phyloP scores from a whole-genome alignment of 2,329 filamentous ascomycete genomes.

The Cyphellophora attinorum region DNA sequence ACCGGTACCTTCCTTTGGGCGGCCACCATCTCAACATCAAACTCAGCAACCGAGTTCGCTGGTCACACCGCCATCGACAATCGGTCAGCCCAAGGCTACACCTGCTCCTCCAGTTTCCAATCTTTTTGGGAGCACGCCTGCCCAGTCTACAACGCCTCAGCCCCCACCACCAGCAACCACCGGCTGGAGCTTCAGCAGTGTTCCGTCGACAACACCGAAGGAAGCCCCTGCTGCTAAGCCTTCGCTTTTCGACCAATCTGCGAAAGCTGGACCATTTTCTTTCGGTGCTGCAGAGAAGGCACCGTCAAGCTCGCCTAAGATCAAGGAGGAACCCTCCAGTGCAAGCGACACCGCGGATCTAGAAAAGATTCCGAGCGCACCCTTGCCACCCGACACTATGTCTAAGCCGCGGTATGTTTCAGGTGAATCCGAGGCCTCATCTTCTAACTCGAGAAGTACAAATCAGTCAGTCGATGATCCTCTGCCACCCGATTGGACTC shows the following conservation, averaged over 20 bases:
- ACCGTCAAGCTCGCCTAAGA: slow-evolving; percentile 19
- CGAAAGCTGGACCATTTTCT: slow-evolving; percentile 1
- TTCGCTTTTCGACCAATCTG: slow-evolving; percentile 6
- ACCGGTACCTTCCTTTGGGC: slow-evolving; percentile 3
- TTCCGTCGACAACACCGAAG: slow-evolving; percentile 18
- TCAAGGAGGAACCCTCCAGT: slow-evolving; percentile 26
- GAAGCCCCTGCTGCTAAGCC: slow-evolving; percentile 19
- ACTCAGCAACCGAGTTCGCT: slow-evolving; percentile 8
- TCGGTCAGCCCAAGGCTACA: slow-evolving; percentile 16
- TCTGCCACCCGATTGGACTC: slow-evolving; percentile 19
- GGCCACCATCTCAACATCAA: slow-evolving; percentile 3
- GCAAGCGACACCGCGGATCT: slow-evolving; percentile 22
- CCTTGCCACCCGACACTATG: slow-evolving; percentile 38
- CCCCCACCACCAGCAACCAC: slow-evolving; percentile 20
- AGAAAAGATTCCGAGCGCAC: slow-evolving; percentile 25
- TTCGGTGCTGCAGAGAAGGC: background rate
- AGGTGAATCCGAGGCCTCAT: slow-evolving; percentile 39
- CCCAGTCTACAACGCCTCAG: slow-evolving; percentile 16
- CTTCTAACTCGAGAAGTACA: slow-evolving; percentile 30
- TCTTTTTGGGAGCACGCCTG: slow-evolving; percentile 24
- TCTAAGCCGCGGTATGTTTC: slow-evolving; percentile 35
- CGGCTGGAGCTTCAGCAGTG: slow-evolving; percentile 12
- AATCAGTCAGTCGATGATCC: slow-evolving; percentile 22
- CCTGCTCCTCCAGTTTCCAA: slow-evolving; percentile 24
- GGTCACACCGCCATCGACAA: slow-evolving; percentile 18